Conservation (phyloP, 257 asterid species). For the Solanum lignicaule region DNA sequence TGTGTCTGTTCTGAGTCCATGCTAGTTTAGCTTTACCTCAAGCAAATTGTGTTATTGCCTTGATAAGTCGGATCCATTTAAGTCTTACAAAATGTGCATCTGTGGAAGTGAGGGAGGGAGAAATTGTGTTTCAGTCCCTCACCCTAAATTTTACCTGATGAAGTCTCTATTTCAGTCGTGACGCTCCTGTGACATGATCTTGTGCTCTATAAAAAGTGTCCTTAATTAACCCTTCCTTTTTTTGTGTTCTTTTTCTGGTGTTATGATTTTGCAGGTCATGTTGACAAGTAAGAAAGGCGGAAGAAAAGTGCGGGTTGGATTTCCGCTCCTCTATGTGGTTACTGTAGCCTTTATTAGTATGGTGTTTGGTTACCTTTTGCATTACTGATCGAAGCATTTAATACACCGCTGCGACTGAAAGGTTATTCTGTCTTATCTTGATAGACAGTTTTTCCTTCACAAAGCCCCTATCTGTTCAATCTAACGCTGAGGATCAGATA, state of each 20-base stretch:
- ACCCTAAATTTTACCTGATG: neutral
- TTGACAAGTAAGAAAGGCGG: slow-evolving; percentile 21
- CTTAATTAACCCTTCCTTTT: neutral
- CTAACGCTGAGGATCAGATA: neutral
- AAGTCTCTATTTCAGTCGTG: neutral
- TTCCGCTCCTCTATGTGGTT: slow-evolving; percentile 63
- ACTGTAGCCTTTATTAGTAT: slow-evolving; percentile 57
- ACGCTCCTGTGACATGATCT: neutral
- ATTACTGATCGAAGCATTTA: neutral
- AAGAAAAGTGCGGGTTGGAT: slow-evolving; percentile 47
- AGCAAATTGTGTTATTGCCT: neutral
- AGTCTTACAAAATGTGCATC: neutral
- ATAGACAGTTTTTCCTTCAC: neutral
- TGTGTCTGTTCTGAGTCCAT: neutral
- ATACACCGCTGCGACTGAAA: neutral
- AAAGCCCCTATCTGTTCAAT: neutral
- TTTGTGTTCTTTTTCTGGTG: neutral
- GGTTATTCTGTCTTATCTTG: neutral
- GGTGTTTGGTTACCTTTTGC: slow-evolving; percentile 34
- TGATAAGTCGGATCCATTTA: neutral
- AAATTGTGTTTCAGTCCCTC: neutral
- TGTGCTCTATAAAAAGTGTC: neutral
- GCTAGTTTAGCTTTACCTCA: neutral
- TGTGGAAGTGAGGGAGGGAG: neutral
- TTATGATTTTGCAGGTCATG: slow-evolving; percentile 27